Conservation (phyloP, 805 yeast species). For the Schwanniomyces occidentalis region DNA sequence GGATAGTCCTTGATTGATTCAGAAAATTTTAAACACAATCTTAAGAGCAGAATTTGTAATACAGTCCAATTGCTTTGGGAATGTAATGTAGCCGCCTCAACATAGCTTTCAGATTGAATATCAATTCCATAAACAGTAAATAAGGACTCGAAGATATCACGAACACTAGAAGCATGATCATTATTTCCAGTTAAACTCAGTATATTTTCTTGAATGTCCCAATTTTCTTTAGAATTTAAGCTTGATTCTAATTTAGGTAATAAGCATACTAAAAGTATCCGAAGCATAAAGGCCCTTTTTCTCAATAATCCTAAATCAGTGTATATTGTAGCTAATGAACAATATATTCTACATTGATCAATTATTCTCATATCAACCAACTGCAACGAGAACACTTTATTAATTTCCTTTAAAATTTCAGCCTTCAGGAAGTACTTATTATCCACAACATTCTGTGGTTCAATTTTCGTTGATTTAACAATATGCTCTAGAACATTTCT, state of each 20-base stretch:
- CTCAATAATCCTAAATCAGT: conserved; percentile 59
- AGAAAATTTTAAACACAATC: conserved; percentile 52
- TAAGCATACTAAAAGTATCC: conserved; percentile 59
- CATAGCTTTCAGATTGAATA: conserved; percentile 28
- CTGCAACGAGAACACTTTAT: conserved; percentile 36
- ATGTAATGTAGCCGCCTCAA: conserved; percentile 20
- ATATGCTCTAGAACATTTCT: conserved; percentile 43
- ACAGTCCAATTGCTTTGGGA: conserved; percentile 48
- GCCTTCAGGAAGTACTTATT: conserved; percentile 18
- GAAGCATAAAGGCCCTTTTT: conserved; percentile 67
- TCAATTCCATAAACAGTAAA: conserved; percentile 56
- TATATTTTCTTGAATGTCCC: conserved; percentile 4
- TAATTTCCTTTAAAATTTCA: conserved; percentile 45
- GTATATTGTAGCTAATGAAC: conserved; percentile 65
- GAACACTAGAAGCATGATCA: conserved; percentile 21
- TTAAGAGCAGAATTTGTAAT: conserved; percentile 56
- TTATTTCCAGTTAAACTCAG: too few relatives aligned
- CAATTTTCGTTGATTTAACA: conserved; percentile 31
- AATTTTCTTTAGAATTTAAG: conserved; percentile 1
- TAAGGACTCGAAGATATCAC: conserved; percentile 48
- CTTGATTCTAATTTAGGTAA: conserved; percentile 36
- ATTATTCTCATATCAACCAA: conserved; percentile 37
- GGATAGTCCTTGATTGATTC: conserved; percentile 49
- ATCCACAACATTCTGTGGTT: background rate
- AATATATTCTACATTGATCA: conserved; percentile 63